Percentiles rank a stretch among this genome's conserved stretches.
Evolutionary conservation across 257 asterid species (phyloP).

Genomic region (Echites panduratus): DNA sequence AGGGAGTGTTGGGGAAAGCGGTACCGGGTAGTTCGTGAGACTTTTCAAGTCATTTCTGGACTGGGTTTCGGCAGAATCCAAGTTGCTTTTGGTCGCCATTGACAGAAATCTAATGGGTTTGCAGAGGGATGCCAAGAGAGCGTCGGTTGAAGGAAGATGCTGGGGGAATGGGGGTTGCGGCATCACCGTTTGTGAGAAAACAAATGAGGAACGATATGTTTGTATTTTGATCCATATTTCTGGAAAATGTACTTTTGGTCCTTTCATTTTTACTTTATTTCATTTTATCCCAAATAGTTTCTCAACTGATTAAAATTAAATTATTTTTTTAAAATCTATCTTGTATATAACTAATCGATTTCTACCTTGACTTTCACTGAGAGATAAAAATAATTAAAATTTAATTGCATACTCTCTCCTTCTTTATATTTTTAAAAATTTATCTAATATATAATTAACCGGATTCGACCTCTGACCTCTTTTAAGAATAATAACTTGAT

Average conservation of each 20-base stretch:
- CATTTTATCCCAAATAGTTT: background rate
- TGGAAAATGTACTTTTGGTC: background rate
- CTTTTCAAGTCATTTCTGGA: conserved; percentile 12
- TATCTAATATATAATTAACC: too few relatives aligned
- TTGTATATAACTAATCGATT: too few relatives aligned
- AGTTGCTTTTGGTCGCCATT: conserved; percentile 44
- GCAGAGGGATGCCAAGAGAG: conserved; percentile 12
- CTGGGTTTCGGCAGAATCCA: conserved; percentile 20
- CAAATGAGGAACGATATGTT: too few relatives aligned
- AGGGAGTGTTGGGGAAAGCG: conserved; percentile 70
- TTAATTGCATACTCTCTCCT: too few relatives aligned
- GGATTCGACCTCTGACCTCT: too few relatives aligned
- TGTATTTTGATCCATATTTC: background rate
- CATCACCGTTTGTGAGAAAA: conserved; percentile 11
- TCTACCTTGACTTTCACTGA: too few relatives aligned
- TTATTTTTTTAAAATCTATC: too few relatives aligned
- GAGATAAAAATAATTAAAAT: too few relatives aligned
- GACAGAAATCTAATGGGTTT: conserved; percentile 22
- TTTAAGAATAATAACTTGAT: too few relatives aligned
- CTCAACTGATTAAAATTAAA: too few relatives aligned
- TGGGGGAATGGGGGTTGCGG: conserved; percentile 24
- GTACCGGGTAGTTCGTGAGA: conserved; percentile 49
- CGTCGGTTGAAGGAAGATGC: conserved; percentile 5
- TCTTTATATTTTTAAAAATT: too few relatives aligned
- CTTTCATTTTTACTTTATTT: background rate